phyloP scores from a whole-genome alignment of 78 protist species.

The slime mould (Dictyostelium discoideum) region dicty_2.7 NC_007091.3:1586001-1586500 shows the following conservation, averaged over 20 bases:
- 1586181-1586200: conserved; percentile 74
- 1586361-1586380: too few relatives aligned
- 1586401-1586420: not conserved
- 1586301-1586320: not conserved
- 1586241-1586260: conserved; percentile 63
- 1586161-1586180: conserved; percentile 66
- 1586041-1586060: too few relatives aligned
- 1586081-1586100: too few relatives aligned
- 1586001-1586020: not conserved
- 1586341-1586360: not conserved
- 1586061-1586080: too few relatives aligned
- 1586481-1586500: too few relatives aligned
- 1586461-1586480: not conserved
- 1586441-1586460: not conserved
- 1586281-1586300: conserved; percentile 67
- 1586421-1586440: too few relatives aligned
- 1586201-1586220: conserved; percentile 25
- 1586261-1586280: conserved; percentile 53
- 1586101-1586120: not conserved
- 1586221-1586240: conserved; percentile 59
- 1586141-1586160: too few relatives aligned
- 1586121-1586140: too few relatives aligned
- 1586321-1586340: too few relatives aligned
- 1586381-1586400: too few relatives aligned
- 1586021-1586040: not conserved